Percentiles rank a stretch among this genome's conserved stretches.
phyloP scores from a whole-genome alignment of 768 basidiomycete species.

The Holtermannia corniformis region DNA sequence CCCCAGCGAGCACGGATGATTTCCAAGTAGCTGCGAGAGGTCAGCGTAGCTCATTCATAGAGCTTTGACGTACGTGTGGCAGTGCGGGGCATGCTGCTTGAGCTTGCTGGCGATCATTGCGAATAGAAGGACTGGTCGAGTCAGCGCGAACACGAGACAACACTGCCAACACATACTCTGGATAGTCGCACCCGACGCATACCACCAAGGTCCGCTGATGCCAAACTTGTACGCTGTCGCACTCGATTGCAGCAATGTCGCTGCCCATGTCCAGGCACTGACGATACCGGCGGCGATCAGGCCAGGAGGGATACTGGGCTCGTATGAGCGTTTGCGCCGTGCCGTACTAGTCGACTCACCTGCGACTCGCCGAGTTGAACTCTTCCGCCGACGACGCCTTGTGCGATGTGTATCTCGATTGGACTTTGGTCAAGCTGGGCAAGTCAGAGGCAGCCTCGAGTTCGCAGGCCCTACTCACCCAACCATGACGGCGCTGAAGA shows the following conservation, averaged over 20 bases:
- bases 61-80: slow-evolving; percentile 23
- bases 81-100: slow-evolving; percentile 71
- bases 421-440: slow-evolving; percentile 65
- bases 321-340: background rate
- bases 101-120: slow-evolving; percentile 83
- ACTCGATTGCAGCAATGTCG: slow-evolving; percentile 32
- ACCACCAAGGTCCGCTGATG: slow-evolving; percentile 68
- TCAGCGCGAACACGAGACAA: background rate
- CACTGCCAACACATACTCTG: slow-evolving; percentile 43
- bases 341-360: slow-evolving; percentile 10
- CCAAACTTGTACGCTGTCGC: slow-evolving; percentile 59
- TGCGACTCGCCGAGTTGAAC: slow-evolving; percentile 40
- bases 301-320: slow-evolving; percentile 71
- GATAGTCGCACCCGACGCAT: slow-evolving; percentile 78
- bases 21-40: slow-evolving; percentile 80
- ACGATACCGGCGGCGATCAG: slow-evolving; percentile 89
- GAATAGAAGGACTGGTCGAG: slow-evolving; percentile 62
- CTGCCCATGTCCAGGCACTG: slow-evolving; percentile 69
- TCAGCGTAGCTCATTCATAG: slow-evolving; percentile 16
- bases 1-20: slow-evolving; percentile 72
- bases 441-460: slow-evolving; percentile 47
- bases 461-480: slow-evolving; percentile 3
- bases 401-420: slow-evolving; percentile 63
- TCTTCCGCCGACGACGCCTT: slow-evolving; percentile 66
- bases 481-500: slow-evolving; percentile 43